These are phyloP conservation scores for Ophryocystis elektroscirrha DNA, from an alignment of 169 alveolate genomes.

Conservation along the genomic window DNA sequence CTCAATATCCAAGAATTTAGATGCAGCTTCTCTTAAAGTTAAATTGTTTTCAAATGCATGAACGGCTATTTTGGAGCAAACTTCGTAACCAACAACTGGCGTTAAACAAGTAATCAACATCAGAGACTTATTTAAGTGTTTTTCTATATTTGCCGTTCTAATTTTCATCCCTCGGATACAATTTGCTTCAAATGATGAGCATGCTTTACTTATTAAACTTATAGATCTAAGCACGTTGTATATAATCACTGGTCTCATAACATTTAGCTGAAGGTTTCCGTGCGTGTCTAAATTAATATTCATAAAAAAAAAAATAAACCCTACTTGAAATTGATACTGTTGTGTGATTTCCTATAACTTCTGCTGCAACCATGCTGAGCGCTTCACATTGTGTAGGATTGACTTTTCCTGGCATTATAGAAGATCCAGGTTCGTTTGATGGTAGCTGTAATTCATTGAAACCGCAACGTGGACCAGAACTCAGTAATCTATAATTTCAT, in stretches of 20 bases:
- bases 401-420: constrained; percentile 71
- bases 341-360: constrained; percentile 30
- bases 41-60: constrained; percentile 43
- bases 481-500: constrained; percentile 30
- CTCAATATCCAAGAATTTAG: no score
- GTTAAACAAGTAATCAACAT: constrained; percentile 66
- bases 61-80: constrained; percentile 60
- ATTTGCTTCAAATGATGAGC: constrained; percentile 40
- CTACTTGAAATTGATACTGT: neutral
- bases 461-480: constrained; percentile 62
- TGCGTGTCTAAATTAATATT: neutral
- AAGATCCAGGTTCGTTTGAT: constrained; percentile 64
- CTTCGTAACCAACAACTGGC: constrained; percentile 65
- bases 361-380: constrained; percentile 60
- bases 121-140: constrained; percentile 30
- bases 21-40: constrained; percentile 50
- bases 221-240: constrained; percentile 36
- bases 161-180: constrained; percentile 58
- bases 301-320: neutral
- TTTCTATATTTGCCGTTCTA: constrained; percentile 32
- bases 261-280: constrained; percentile 51
- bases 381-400: constrained; percentile 75
- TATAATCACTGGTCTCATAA: constrained; percentile 57
- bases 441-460: constrained; percentile 55
- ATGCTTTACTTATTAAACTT: constrained; percentile 31